Evolutionary conservation across 2,329 filamentous ascomycete species (phyloP).

Genomic region (Akanthomyces muscarius): DNA sequence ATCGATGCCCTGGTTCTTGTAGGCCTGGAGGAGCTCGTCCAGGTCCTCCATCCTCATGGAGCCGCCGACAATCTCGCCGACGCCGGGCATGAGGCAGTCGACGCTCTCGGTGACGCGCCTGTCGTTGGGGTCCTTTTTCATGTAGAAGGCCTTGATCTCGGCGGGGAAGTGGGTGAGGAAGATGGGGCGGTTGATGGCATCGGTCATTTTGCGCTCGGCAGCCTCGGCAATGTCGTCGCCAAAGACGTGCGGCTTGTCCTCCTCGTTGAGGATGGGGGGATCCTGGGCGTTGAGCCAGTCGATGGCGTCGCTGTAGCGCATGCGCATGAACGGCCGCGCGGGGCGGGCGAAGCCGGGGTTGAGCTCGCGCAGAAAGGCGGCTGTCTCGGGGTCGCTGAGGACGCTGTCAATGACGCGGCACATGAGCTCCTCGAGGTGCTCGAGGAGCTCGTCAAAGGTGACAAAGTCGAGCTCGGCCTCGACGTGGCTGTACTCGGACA

Average conservation of each 20-base stretch:
- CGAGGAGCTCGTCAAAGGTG: slow-evolving; percentile 81
- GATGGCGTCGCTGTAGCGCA: slow-evolving; percentile 93
- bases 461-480: slow-evolving; percentile 97
- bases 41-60: slow-evolving; percentile 94
- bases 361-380: slow-evolving; percentile 72
- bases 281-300: slow-evolving; percentile 87
- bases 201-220: slow-evolving; percentile 94
- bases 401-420: slow-evolving; percentile 79
- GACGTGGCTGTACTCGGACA: slow-evolving; percentile 95
- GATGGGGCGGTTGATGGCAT: slow-evolving; percentile 91
- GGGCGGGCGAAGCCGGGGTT: slow-evolving; percentile 88
- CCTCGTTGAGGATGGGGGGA: slow-evolving; percentile 78
- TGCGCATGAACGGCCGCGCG: slow-evolving; percentile 82
- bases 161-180: slow-evolving; percentile 96
- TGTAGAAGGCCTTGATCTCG: slow-evolving; percentile 99
- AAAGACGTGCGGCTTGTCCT: slow-evolving; percentile 83
- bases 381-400: slow-evolving; percentile 68
- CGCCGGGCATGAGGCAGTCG: slow-evolving; percentile 81
- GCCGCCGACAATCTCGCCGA: slow-evolving; percentile 94
- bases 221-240: slow-evolving; percentile 98
- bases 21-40: slow-evolving; percentile 84
- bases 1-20: slow-evolving; percentile 80
- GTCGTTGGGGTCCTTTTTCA: slow-evolving; percentile 82
- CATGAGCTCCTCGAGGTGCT: slow-evolving; percentile 81
- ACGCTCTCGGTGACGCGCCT: slow-evolving; percentile 86